A percentile compares a stretch with the other conserved stretches of the same genome.
Conservation (phyloP, 1,139 yeast species). For the Pichia inconspicua region DNA sequence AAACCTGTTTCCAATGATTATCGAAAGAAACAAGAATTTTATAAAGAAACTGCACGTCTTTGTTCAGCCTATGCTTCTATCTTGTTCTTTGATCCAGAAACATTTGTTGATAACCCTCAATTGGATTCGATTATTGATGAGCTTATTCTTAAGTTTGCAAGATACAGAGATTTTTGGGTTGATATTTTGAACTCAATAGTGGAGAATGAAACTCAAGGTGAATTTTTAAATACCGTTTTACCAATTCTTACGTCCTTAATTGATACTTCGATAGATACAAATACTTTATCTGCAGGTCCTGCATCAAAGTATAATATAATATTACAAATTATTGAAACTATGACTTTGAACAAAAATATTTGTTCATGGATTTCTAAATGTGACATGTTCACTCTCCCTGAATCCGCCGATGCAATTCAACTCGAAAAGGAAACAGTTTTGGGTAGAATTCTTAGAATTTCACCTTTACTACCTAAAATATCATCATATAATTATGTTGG, state of each 20-base stretch:
- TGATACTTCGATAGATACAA: conserved; percentile 26
- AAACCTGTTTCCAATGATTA: conserved; percentile 21
- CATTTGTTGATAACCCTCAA: conserved; percentile 43
- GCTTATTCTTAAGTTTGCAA: conserved; percentile 34
- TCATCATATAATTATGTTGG: conserved; percentile 41
- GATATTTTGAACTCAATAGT: conserved; percentile 52
- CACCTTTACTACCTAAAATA: conserved; percentile 56
- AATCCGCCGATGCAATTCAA: conserved; percentile 35
- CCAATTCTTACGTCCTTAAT: conserved; percentile 34
- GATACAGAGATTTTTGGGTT: conserved; percentile 46
- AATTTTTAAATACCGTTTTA: conserved; percentile 49
- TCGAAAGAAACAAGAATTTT: conserved; percentile 33
- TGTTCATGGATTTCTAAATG: conserved; percentile 54
- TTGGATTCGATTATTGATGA: conserved; percentile 40
- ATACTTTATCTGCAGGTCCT: conserved; percentile 39
- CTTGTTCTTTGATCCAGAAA: conserved; percentile 61
- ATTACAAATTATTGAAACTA: conserved; percentile 47
- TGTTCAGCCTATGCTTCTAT: conserved; percentile 63
- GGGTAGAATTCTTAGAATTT: conserved; percentile 70
- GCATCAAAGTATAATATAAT: conserved; percentile 38
- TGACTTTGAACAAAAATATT: conserved; percentile 54
- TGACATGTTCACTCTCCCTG: conserved; percentile 46
- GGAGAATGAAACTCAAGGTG: conserved; percentile 60
- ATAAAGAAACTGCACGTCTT: conserved; percentile 46
- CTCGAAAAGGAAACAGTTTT: conserved; percentile 57